Percentiles rank a stretch among this genome's conserved stretches.
phyloP scores from a whole-genome alignment of 192 early-diverging fungal species.

The Lunasporangiospora selenospora region DNA sequence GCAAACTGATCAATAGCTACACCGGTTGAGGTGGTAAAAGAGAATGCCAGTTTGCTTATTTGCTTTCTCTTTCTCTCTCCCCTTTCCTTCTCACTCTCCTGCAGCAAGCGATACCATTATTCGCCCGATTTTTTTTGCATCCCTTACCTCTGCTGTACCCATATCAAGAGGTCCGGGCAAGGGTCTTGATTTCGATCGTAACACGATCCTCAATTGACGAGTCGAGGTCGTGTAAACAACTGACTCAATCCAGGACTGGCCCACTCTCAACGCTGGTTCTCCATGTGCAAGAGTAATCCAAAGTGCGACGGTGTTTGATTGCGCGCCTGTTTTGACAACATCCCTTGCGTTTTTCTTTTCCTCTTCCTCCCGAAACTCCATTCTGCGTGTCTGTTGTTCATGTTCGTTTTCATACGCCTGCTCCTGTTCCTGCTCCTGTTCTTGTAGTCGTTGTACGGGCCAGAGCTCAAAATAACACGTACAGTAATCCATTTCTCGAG shows the following conservation, averaged over 20 bases:
- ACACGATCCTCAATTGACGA: conserved; percentile 4
- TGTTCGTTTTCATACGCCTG: too few relatives aligned
- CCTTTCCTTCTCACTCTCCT: neutral
- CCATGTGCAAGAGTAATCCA: conserved; percentile 6
- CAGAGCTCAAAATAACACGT: conserved; percentile 3
- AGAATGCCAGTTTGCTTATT: neutral
- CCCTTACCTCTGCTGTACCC: too few relatives aligned
- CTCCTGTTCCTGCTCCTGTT: neutral
- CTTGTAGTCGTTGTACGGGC: neutral
- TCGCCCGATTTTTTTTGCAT: neutral
- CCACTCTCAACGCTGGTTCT: conserved; percentile 4
- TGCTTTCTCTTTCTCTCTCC: neutral
- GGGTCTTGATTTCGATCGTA: neutral
- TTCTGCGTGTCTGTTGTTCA: too few relatives aligned
- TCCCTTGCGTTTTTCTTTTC: neutral
- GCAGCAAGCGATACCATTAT: neutral
- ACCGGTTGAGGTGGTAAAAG: too few relatives aligned
- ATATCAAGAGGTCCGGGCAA: neutral
- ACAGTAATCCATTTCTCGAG: conserved; percentile 12
- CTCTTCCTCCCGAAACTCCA: neutral
- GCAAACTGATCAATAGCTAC: too few relatives aligned
- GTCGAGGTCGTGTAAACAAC: conserved; percentile 1
- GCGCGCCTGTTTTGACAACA: neutral
- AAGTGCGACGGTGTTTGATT: neutral
- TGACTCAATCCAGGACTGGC: neutral